Percentiles rank a stretch among this genome's conserved stretches.
These are phyloP conservation scores for Acidiella bohemica DNA, from an alignment of 495 filamentous ascomycete species.

Conservation along the genomic window DNA sequence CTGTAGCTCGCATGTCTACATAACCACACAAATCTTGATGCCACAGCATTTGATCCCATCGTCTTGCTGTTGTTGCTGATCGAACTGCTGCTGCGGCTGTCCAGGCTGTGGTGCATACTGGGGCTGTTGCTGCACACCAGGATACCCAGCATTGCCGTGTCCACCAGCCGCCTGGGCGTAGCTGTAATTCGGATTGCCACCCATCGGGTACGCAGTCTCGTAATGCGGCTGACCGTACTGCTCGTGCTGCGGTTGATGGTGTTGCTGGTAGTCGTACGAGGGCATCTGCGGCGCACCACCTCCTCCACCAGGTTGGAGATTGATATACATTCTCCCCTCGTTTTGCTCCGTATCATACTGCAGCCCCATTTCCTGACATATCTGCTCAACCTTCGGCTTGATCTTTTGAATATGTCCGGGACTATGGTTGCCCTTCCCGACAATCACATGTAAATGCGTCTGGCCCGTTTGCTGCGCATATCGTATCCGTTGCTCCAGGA, in stretches of 20 bases:
- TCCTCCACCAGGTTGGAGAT: slow-evolving; percentile 31
- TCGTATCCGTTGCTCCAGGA: slow-evolving; percentile 67
- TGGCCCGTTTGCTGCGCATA: slow-evolving; percentile 58
- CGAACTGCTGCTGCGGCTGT: slow-evolving; percentile 4
- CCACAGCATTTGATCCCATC: slow-evolving; percentile 19
- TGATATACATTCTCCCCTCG: slow-evolving; percentile 66
- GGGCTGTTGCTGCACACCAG: slow-evolving; percentile 10
- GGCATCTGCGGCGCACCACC: background rate
- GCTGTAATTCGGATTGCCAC: slow-evolving; percentile 6
- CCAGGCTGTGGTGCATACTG: slow-evolving; percentile 5
- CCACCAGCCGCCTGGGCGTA: slow-evolving; percentile 13
- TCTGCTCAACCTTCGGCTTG: slow-evolving; percentile 75
- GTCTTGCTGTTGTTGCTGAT: slow-evolving; percentile 11
- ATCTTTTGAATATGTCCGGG: slow-evolving; percentile 69
- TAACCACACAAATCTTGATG: slow-evolving; percentile 19
- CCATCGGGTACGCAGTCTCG: slow-evolving; percentile 21
- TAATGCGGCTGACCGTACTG: slow-evolving; percentile 19
- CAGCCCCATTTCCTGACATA: slow-evolving; percentile 70
- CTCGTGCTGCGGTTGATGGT: slow-evolving; percentile 12
- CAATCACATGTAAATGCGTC: slow-evolving; percentile 72
- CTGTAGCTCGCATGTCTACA: too few species aligned
- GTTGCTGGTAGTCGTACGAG: slow-evolving; percentile 8
- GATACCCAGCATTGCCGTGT: background rate
- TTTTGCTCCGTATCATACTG: slow-evolving; percentile 78
- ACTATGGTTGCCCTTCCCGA: slow-evolving; percentile 88